Evolutionary conservation across 805 yeast species (phyloP), one percentile per base, ranked within the genome.

Genomic region (Lipomyces kockii): DNA sequence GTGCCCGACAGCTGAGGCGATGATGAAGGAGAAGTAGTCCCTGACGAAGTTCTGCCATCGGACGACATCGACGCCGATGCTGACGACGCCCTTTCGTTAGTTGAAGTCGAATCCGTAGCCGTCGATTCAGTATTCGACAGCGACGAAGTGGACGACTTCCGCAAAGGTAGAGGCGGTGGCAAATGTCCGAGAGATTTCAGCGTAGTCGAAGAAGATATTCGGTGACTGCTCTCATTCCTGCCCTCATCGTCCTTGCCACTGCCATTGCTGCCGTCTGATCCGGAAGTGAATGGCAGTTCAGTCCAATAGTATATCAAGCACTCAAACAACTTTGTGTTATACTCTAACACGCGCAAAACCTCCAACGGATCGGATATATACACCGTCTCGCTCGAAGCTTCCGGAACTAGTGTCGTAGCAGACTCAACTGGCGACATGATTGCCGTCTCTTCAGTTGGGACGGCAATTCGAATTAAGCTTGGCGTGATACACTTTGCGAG

Each of bases 131-230:
- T 52, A 60, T 53, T 39, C 14, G 54, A 37, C n/a, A n/a, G 9
- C 17, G 63, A 61, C 49, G 39, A 14, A 17, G 27, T 35, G 8
- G 70, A 60, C 22, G 32, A 34, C 46, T 53, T 58, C 22, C 72
- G 60, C 34, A 67, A 32, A 32, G 72, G 72, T 37, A 69, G 49
- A 7, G 72, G 72, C n/a, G 72, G 72, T 27, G 72, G 72, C n/a
- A 66, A 55, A 22, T 65, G 60, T 3, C 57, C 63, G n/a, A 61
- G n/a, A 5, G 67, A 51, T 35, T 53, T 56, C 34, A 67, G 49
- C 8, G 70, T 60, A 12, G 60, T 27, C n/a, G 69, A 53, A 8
- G 63, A 37, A 20, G 64, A 49, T 6, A 39, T 39, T 4, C 58
- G 52, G 29, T 27, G 32, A 7, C 46, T 61, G 29, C 29, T 35